phyloP scores from a whole-genome alignment of 331 rosid species.

The Quercus lobata region DNA sequence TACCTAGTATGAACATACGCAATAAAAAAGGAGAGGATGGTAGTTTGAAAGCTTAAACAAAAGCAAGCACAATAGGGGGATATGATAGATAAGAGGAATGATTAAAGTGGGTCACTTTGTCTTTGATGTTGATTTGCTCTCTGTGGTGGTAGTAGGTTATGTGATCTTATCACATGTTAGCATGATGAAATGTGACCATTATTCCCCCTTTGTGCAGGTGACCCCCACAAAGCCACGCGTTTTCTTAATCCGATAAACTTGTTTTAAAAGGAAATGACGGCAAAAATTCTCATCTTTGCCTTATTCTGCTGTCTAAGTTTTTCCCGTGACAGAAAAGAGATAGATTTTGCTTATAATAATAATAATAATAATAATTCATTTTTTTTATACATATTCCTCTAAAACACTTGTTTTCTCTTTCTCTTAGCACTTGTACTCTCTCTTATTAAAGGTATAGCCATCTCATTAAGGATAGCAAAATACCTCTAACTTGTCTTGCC shows the following conservation, averaged over 20 bases:
- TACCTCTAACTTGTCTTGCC: too few species aligned
- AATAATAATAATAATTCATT: too few species aligned
- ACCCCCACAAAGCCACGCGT: too few species aligned
- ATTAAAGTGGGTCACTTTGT: constrained; percentile 2
- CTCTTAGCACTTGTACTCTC: too few species aligned
- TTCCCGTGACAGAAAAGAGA: too few species aligned
- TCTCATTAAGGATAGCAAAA: too few species aligned
- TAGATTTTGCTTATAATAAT: too few species aligned
- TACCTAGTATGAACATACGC: not conserved
- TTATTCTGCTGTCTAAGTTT: too few species aligned
- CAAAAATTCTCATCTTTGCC: too few species aligned
- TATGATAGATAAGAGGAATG: not conserved
- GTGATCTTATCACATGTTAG: not conserved
- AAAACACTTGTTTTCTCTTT: too few species aligned
- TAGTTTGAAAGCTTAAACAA: not conserved
- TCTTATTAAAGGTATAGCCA: too few species aligned
- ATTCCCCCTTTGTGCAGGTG: not conserved
- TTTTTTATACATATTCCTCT: too few species aligned
- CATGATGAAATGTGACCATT: not conserved
- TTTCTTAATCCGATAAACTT: not conserved
- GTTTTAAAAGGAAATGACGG: not conserved
- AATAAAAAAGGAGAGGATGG: not conserved
- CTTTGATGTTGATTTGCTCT: constrained; percentile 9
- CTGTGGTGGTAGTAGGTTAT: constrained; percentile 10
- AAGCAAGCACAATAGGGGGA: not conserved